Evolutionary conservation across 805 yeast species (phyloP), one percentile per base, ranked within the genome.

Genomic region (Clavispora vitiphila): DNA sequence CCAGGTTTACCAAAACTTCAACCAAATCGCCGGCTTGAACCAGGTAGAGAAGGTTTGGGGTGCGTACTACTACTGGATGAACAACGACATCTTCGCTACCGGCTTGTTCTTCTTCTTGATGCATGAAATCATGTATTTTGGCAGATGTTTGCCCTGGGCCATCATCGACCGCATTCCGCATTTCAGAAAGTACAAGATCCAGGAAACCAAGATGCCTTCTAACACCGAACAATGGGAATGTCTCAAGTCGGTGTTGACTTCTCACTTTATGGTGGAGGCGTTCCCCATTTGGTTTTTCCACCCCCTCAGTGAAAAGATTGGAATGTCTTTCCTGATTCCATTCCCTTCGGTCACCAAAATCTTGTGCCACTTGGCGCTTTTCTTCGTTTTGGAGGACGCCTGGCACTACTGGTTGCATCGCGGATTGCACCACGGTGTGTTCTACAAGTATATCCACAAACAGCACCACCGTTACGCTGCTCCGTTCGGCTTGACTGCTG

Each of bases 321-420:
- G 95, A 48, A 85, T 93, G 53, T 65, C 81, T 10, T 78, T 80
- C 56, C 70, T 75, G 22, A 95, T 89, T 12, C 97, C 98, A 14
- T 89, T 91, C 76, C 97, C 98, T 38, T 58, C 77, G 11, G 54
- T 69, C 58, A 64, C 65, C 41, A 77, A 77, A 24, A 80, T 86
- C 66, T 61, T 68, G 19, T 56, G 68, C 40, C 97, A 91, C 64
- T 75, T 90, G 43, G 73, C 78, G 15, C 54, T 87, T 12, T 87
- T 91, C 69, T 91, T 91, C 63, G 74, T 86, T 34, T 64, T 85
- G 49, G 99, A 91, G 68, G 99, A 91, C 62, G 72, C 86, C 49
- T 93, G 97, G 98, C 99, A 91, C 67, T 91, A 91, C 74, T 85
- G 93, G 85, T 83, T 85, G 62, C 99, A 91, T 67, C 81, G 98